Evolutionary conservation across 441 rosid genomes (phyloP).

Genomic region (Arabidopsis lyrata): DNA sequence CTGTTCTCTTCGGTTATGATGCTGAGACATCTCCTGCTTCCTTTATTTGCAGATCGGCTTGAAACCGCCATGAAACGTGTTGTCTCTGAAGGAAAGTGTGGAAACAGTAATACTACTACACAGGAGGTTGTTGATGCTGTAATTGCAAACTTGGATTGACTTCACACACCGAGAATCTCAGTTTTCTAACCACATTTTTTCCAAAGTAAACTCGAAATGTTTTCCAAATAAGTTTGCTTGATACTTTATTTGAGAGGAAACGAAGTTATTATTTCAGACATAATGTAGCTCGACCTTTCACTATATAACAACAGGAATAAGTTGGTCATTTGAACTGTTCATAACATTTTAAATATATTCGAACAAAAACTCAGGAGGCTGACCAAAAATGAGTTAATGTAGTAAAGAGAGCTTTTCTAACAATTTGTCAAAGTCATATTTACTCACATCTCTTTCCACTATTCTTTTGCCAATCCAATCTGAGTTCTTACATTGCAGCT

Average conservation of each 20-base stretch:
- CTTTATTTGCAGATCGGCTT: slow-evolving; percentile 72
- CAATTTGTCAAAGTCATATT: slow-evolving; percentile 30
- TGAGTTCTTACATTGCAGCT: slow-evolving; percentile 42
- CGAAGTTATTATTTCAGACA: neutral
- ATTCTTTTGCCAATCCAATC: slow-evolving; percentile 5
- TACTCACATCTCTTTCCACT: slow-evolving; percentile 23
- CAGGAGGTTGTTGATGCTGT: slow-evolving; percentile 64
- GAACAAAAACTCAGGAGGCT: slow-evolving; percentile 16
- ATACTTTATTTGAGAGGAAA: neutral
- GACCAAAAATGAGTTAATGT: slow-evolving; percentile 33
- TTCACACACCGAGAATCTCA: neutral
- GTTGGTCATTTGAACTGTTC: neutral
- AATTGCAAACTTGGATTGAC: slow-evolving; percentile 50
- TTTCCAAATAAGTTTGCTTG: no score
- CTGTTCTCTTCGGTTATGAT: slow-evolving; percentile 90
- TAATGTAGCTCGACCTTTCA: neutral
- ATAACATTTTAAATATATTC: neutral
- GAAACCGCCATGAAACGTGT: slow-evolving; percentile 68
- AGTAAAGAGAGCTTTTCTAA: slow-evolving; percentile 28
- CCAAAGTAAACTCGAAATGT: neutral
- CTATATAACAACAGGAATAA: neutral
- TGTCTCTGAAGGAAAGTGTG: slow-evolving; percentile 63
- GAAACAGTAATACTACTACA: slow-evolving; percentile 53
- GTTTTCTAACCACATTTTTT: neutral
- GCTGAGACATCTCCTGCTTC: slow-evolving; percentile 81